These are phyloP conservation scores for Vaccinium myrtillus DNA, from an alignment of 148 eudicot species.

Conservation along the genomic window DNA sequence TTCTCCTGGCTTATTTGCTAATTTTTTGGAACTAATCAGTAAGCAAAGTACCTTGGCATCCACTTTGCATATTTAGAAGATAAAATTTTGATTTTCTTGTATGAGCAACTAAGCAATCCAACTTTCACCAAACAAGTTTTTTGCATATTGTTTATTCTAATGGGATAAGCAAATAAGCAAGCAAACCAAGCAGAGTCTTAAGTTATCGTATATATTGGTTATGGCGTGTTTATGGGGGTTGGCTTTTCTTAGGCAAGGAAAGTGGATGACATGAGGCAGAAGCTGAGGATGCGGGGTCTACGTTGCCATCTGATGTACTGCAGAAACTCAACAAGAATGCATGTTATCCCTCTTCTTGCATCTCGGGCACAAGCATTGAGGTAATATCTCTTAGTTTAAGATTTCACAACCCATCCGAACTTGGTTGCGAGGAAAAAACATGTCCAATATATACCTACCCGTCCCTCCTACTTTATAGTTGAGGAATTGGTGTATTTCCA, in stretches of 20 bases:
- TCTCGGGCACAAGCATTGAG: conserved; percentile 80
- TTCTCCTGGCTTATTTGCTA: not conserved
- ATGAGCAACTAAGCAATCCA: not conserved
- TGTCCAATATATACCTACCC: not conserved
- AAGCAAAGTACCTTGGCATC: too few relatives aligned
- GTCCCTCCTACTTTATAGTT: not conserved
- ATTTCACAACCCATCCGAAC: not conserved
- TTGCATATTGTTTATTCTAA: too few relatives aligned
- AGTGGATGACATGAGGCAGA: conserved; percentile 75
- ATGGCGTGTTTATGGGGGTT: not conserved
- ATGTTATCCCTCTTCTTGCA: conserved; percentile 74
- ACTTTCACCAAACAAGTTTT: not conserved
- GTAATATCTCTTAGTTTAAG: conserved; percentile 23
- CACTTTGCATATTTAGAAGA: not conserved
- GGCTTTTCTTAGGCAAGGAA: conserved; percentile 55
- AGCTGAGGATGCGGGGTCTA: conserved; percentile 74
- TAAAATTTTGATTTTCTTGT: not conserved
- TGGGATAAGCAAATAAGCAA: not conserved
- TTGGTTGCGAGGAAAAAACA: not conserved
- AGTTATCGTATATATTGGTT: not conserved
- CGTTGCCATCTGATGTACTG: conserved; percentile 86
- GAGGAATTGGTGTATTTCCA: not conserved
- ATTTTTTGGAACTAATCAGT: not conserved
- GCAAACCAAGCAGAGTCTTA: not conserved
- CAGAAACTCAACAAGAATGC: conserved; percentile 70